These are phyloP conservation scores for Periconia macrospinosa DNA, from an alignment of 2,329 filamentous ascomycete genomes.

Conservation along the genomic window DNA sequence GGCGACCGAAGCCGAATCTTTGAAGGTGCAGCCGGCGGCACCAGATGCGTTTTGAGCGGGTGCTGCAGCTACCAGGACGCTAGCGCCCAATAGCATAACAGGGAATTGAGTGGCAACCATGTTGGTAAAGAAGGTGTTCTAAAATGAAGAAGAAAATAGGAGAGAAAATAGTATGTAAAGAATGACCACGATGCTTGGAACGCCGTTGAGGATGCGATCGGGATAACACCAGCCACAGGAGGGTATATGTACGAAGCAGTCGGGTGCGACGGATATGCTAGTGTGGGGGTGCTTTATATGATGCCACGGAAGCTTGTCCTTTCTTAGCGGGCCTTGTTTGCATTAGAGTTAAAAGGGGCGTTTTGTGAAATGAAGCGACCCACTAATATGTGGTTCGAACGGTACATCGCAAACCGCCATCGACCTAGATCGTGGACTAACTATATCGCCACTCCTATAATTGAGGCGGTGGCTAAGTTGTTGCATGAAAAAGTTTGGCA, in stretches of 20 bases:
- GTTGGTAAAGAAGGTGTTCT: slow-evolving; percentile 4
- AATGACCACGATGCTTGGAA: slow-evolving; percentile 1
- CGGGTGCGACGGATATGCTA: background rate
- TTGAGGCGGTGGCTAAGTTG: no score
- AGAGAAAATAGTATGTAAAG: slow-evolving; percentile 20
- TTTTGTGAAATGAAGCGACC: slow-evolving; percentile 14
- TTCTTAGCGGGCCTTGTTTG: slow-evolving; percentile 30
- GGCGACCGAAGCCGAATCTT: slow-evolving; percentile 51
- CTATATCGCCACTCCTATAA: no score
- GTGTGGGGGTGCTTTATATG: background rate
- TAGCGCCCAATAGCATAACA: slow-evolving; percentile 21
- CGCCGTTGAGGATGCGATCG: background rate
- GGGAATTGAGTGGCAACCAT: slow-evolving; percentile 13
- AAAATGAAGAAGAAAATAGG: slow-evolving; percentile 13
- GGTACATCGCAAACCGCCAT: no score
- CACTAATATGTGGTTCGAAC: no score
- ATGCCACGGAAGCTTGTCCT: slow-evolving; percentile 24
- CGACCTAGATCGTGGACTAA: no score
- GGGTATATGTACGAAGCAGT: background rate
- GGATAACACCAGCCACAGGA: slow-evolving; percentile 2
- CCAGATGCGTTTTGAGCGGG: slow-evolving; percentile 9
- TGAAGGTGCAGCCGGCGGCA: slow-evolving; percentile 58
- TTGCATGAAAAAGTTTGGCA: no score
- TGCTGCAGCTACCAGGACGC: slow-evolving; percentile 32
- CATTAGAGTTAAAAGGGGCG: slow-evolving; percentile 21